A percentile compares a stretch with the other conserved stretches of the same genome.
These are phyloP conservation scores for Irpex lacteus DNA, from an alignment of 1,284 basidiomycete genomes.

Conservation along the genomic window DNA sequence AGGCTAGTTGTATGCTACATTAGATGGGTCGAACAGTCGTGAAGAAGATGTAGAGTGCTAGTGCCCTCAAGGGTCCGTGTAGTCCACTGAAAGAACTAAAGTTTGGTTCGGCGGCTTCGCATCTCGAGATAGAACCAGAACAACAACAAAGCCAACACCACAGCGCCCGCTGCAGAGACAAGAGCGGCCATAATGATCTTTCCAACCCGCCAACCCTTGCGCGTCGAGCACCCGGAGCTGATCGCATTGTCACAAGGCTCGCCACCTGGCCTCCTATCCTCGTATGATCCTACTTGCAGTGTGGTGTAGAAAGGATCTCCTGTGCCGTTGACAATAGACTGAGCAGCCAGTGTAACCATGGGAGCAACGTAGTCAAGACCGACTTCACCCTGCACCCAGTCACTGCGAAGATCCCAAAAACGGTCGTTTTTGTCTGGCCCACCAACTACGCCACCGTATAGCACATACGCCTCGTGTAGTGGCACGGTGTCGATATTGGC, in stretches of 20 bases:
- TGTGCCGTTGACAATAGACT: slow-evolving; percentile 62
- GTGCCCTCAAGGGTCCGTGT: background rate
- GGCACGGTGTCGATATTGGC: slow-evolving; percentile 72
- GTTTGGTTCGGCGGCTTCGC: slow-evolving; percentile 1
- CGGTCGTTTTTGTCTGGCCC: slow-evolving; percentile 78
- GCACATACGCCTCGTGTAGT: slow-evolving; percentile 63
- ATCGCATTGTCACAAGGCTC: slow-evolving; percentile 76
- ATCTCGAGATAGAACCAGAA: slow-evolving; percentile 37
- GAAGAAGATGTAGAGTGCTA: background rate
- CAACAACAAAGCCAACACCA: slow-evolving; percentile 45
- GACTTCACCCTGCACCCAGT: slow-evolving; percentile 79
- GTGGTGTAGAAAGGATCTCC: slow-evolving; percentile 80
- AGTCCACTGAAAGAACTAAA: background rate
- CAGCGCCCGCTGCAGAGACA: slow-evolving; percentile 58
- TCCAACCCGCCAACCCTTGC: slow-evolving; percentile 43
- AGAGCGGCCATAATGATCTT: slow-evolving; percentile 74
- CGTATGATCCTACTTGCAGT: slow-evolving; percentile 66
- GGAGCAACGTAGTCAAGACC: slow-evolving; percentile 87
- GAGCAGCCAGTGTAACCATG: slow-evolving; percentile 77
- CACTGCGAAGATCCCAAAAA: slow-evolving; percentile 82
- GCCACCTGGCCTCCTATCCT: slow-evolving; percentile 58
- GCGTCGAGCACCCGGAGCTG: slow-evolving; percentile 45
- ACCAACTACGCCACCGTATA: slow-evolving; percentile 88
- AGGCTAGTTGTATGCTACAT: background rate
- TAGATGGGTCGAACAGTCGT: background rate